Percentiles rank a stretch among this genome's conserved stretches.
These are phyloP conservation scores for Pseudocercospora crystallina DNA, from an alignment of 2,329 filamentous ascomycete species.

Conservation along the genomic window DNA sequence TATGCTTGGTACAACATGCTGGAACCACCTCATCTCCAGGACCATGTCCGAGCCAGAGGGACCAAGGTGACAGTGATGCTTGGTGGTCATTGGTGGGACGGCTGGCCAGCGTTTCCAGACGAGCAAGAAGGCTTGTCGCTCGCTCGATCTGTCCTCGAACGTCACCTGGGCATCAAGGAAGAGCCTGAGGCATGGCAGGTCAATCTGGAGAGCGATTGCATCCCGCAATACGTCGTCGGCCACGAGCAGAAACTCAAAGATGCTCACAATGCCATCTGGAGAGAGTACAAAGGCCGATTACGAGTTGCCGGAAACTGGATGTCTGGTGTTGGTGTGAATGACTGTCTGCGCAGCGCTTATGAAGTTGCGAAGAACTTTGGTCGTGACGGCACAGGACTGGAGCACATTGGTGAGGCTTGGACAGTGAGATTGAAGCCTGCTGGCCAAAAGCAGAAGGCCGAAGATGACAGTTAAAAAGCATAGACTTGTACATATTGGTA, in stretches of 20 bases:
- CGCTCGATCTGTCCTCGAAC: conserved; percentile 66
- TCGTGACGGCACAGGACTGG: conserved; percentile 33
- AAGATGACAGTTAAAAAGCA: conserved; percentile 9
- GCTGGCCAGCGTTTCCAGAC: conserved; percentile 60
- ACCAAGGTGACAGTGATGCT: conserved; percentile 94
- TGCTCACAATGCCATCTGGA: conserved; percentile 56
- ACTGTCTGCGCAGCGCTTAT: conserved; percentile 56
- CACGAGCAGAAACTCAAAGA: conserved; percentile 64
- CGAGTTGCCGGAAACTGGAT: conserved; percentile 58
- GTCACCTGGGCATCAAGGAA: conserved; percentile 72
- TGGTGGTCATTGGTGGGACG: conserved; percentile 88
- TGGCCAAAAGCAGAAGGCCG: conserved; percentile 7
- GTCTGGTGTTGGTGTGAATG: conserved; percentile 51
- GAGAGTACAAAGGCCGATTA: conserved; percentile 62
- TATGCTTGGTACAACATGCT: conserved; percentile 37
- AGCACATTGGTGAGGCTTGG: conserved; percentile 29
- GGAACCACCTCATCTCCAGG: conserved; percentile 31
- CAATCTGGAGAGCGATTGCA: conserved; percentile 67
- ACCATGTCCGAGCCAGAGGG: conserved; percentile 48
- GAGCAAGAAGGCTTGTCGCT: conserved; percentile 66
- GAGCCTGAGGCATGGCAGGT: conserved; percentile 62
- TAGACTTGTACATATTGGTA: conserved; percentile 19
- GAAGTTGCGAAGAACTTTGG: conserved; percentile 50
- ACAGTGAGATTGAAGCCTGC: conserved; percentile 22
- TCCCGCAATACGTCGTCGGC: conserved; percentile 86